phyloP scores from a whole-genome alignment of 2,329 filamentous ascomycete genomes.

The Ophiostoma sp. region DNA sequence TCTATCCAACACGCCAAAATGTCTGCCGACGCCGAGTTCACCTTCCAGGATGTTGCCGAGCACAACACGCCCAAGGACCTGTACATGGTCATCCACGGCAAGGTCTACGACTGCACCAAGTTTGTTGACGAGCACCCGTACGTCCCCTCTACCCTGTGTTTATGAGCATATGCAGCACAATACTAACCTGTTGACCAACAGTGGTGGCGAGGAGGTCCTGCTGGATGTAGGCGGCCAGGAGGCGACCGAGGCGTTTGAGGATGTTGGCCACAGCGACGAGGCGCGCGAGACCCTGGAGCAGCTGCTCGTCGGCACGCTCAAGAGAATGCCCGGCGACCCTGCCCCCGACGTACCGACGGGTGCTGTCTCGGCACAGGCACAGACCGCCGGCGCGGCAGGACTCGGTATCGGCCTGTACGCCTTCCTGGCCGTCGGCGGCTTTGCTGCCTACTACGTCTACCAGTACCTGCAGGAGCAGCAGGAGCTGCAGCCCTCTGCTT shows the following conservation, averaged over 20 bases:
- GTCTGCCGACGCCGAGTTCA: conserved; percentile 52
- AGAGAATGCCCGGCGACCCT: conserved; percentile 78
- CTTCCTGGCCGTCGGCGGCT: conserved; percentile 70
- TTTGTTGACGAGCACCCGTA: conserved; percentile 97
- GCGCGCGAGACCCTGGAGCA: conserved; percentile 86
- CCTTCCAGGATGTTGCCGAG: conserved; percentile 73
- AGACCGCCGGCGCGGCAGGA: conserved; percentile 47
- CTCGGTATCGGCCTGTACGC: conserved; percentile 77
- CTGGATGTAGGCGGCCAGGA: conserved; percentile 95
- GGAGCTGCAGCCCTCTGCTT: conserved; percentile 26
- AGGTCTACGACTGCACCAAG: conserved; percentile 83
- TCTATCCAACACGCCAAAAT: conserved; percentile 34
- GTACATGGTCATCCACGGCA: conserved; percentile 88
- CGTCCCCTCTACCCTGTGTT: conserved; percentile 31
- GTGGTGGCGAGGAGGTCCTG: conserved; percentile 96
- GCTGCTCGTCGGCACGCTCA: conserved; percentile 68
- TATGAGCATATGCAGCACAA: neutral
- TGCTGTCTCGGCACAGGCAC: conserved; percentile 46
- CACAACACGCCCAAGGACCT: conserved; percentile 94
- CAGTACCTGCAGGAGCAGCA: conserved; percentile 67
- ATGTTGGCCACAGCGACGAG: conserved; percentile 98
- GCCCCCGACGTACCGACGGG: conserved; percentile 55
- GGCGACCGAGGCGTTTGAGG: conserved; percentile 95
- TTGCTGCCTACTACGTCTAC: conserved; percentile 73
- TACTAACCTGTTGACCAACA: conserved; percentile 39